Conservation (phyloP, 2,329 filamentous ascomycete species). For the Colletotrichum lupini region DNA sequence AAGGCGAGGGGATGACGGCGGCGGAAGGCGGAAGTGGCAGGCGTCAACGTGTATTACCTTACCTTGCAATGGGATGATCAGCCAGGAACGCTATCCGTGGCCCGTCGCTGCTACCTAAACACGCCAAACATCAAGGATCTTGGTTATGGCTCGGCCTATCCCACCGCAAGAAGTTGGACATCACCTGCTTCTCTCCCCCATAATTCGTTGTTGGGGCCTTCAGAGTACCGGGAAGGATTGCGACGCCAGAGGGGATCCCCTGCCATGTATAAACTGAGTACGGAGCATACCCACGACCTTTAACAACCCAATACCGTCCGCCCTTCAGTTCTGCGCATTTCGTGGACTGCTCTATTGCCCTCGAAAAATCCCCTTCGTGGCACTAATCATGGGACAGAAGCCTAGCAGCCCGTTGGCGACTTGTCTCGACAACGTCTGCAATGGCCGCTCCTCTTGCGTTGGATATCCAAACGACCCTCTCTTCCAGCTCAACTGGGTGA, state of each 20-base stretch:
- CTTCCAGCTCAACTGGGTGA: slow-evolving; percentile 62
- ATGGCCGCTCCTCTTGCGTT: slow-evolving; percentile 57
- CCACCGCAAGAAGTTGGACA: neutral
- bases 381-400: slow-evolving; percentile 53
- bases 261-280: slow-evolving; percentile 18
- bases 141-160: neutral
- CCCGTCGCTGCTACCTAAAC: neutral
- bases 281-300: neutral
- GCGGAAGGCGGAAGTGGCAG: neutral
- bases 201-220: neutral
- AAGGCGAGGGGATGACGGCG: neutral
- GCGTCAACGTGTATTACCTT: neutral
- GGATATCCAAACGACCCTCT: slow-evolving; percentile 55
- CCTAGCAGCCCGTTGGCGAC: slow-evolving; percentile 53
- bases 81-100: neutral
- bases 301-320: neutral
- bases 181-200: neutral
- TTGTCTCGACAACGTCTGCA: slow-evolving; percentile 61
- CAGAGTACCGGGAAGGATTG: neutral
- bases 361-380: neutral
- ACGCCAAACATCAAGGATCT: neutral
- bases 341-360: neutral
- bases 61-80: slow-evolving; percentile 1
- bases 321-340: neutral
- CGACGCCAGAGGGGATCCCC: neutral